Evolutionary conservation across 2,329 filamentous ascomycete genomes (phyloP), one percentile per base, ranked within the genome.

Genomic region (Ceratocystis smalleyi): DNA sequence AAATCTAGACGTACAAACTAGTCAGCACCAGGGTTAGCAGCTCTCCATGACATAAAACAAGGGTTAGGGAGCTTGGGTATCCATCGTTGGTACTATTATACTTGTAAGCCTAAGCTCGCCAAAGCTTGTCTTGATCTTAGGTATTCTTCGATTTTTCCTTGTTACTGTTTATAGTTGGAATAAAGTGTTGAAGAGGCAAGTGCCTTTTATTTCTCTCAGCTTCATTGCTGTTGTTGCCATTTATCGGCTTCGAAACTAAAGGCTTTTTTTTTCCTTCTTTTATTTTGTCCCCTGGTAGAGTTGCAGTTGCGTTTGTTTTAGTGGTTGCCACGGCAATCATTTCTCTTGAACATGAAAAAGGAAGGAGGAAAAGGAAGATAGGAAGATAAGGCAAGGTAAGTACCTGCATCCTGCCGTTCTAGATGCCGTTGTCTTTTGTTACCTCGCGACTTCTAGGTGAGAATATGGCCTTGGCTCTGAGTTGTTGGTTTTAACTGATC

Each of bases 401-500:
- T 55, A 55, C 51, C 51, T 55, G 51, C 24, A 55, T 55, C 51
- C 51, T 55, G 27, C 51, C 51, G 51, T 55, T 55, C 27, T 30
- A 55, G 51, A 55, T 27, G 51, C 47, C 47, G 47, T 51, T 24
- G 19, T 51, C 19, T 24, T 51, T 51, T 40, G 3, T 40, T 40
- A 15, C 17, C n/a, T 47, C 6, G 6, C 19, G 22, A 54, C 49
- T 54, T 40, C 35, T 40, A 40, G 35, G 35, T 40, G 10, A 40
- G 35, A 40, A 40, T 15, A 40, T 40, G 12, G 35, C 10, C 3
- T 40, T 40, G 1, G 10, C 5, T 40, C 12, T 15, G 12, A 5
- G 35, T 40, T 40, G 10, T 40, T 40, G 35, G 35, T 40, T 40
- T 40, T 40, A 40, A 40, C 10, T 40, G 12, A 40, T 40, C 35